Evolutionary conservation across 805 yeast genomes (phyloP), one percentile per base, ranked within the genome.

Genomic region (Yarrowia bubula): DNA sequence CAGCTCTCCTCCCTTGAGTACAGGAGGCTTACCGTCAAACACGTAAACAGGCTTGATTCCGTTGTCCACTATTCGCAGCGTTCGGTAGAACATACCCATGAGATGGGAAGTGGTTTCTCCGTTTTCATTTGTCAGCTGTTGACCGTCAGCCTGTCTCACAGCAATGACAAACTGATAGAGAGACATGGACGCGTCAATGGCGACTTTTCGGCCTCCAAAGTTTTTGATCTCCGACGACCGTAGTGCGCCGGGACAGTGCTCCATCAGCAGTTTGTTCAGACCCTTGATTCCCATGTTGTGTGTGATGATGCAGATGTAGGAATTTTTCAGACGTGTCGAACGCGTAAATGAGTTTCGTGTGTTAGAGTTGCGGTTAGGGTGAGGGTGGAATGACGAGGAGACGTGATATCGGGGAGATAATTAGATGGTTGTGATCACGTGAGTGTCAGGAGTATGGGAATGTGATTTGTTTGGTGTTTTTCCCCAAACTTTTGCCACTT

Each of bases 1-100:
- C 71, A 95, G 81, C 76, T 93, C 98, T 32, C 96, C 96, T 44
- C 96, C 89, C 77, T 95, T 95, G 76, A 95, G 75, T 3, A 87
- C 90, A 1, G 99, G 99, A 6, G 99, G 99, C 71, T 90, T 92
- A 28, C 99, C 99, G 75, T 95, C 99, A 77, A 95, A 95, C 8
- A 95, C 98, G 73, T 91, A 95, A 48, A 92, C 88, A 1, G 99
- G 99, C 74, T 95, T 95, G 71, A 95, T 84, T n/a, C 98, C 97
- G 72, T 89, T 85, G 69, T 88, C 96, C 4, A 92, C 89, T 83
- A 95, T 84, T 63, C 97, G 78, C 62, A 95, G 82, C 0, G 99
- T 95, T 67, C 99, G 81, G 76, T 95, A 93, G 75, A 95, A 95
- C 83, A 95, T 89, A 1, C 99, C 99, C 88, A 92, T 92, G 66